These are phyloP conservation scores for Rhynchosporium graminicola DNA, from an alignment of 2,329 filamentous ascomycete genomes.

Conservation along the genomic window DNA sequence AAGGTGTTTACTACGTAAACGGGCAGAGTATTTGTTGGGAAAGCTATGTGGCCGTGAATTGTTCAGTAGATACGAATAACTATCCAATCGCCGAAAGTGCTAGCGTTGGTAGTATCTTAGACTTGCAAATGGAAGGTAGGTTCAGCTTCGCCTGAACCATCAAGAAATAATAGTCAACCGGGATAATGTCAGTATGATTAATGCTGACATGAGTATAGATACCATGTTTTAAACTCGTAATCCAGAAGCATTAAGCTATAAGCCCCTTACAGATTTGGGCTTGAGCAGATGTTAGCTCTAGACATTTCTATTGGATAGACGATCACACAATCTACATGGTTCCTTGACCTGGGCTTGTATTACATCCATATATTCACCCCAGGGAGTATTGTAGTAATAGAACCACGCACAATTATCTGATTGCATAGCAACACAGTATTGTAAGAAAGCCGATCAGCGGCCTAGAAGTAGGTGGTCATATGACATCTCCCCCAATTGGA, in stretches of 20 bases:
- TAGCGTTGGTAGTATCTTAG: not conserved
- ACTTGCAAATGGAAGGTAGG: not conserved
- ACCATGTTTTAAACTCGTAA: not conserved
- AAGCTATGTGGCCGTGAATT: slow-evolving; percentile 40
- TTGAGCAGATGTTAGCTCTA: not conserved
- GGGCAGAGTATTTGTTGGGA: slow-evolving; percentile 51
- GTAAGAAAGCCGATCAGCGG: too few relatives aligned
- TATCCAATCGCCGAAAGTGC: not conserved
- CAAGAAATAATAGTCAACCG: not conserved
- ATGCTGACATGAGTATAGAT: not conserved
- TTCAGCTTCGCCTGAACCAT: not conserved
- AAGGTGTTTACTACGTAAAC: slow-evolving; percentile 51
- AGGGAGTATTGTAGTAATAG: too few relatives aligned
- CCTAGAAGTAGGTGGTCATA: too few relatives aligned
- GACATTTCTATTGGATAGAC: not conserved
- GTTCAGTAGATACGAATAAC: not conserved
- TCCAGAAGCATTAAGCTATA: not conserved
- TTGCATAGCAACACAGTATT: too few relatives aligned
- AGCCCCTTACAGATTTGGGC: not conserved
- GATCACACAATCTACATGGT: too few relatives aligned
- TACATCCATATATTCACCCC: too few relatives aligned
- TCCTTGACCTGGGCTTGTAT: too few relatives aligned
- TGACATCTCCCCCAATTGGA: too few relatives aligned
- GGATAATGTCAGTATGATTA: not conserved
- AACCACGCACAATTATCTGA: too few relatives aligned